Conservation (phyloP, 345 rosid species). For the Clarkia xantiana region DNA sequence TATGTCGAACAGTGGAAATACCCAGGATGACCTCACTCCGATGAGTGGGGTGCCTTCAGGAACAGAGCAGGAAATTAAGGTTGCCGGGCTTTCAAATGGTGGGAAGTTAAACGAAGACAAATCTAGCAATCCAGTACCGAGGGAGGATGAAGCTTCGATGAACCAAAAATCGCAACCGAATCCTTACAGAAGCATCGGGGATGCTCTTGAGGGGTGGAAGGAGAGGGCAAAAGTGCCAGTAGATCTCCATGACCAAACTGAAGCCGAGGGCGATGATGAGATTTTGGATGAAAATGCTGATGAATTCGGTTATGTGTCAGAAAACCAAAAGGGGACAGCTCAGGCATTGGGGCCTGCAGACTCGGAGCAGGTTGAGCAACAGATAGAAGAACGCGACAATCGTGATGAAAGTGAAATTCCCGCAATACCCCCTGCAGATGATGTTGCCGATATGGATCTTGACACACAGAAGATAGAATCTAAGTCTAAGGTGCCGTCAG, state of each 20-base stretch:
- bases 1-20: slow-evolving; percentile 23
- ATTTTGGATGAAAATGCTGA: slow-evolving; percentile 54
- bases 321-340: slow-evolving; percentile 57
- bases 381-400: slow-evolving; percentile 25
- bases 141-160: slow-evolving; percentile 32
- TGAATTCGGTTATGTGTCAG: slow-evolving; percentile 69
- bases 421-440: slow-evolving; percentile 24
- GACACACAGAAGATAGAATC: slow-evolving; percentile 35
- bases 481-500: slow-evolving; percentile 18
- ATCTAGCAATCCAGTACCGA: slow-evolving; percentile 11
- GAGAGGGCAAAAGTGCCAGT: slow-evolving; percentile 63
- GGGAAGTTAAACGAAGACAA: slow-evolving; percentile 40
- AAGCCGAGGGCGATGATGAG: slow-evolving; percentile 32
- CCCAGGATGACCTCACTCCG: slow-evolving; percentile 31
- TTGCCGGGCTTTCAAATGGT: slow-evolving; percentile 28
- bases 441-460: slow-evolving; percentile 44
- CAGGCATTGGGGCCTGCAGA: slow-evolving; percentile 87
- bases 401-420: slow-evolving; percentile 39
- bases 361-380: slow-evolving; percentile 57
- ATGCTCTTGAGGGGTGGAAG: slow-evolving; percentile 90
- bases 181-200: slow-evolving; percentile 68
- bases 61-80: slow-evolving; percentile 30
- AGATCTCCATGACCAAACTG: slow-evolving; percentile 41
- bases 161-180: slow-evolving; percentile 43
- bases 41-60: slow-evolving; percentile 35